A percentile compares a stretch with the other conserved stretches of the same genome.
phyloP scores from a whole-genome alignment of 1,284 basidiomycete genomes.

The Cystobasidium slooffiae region DNA sequence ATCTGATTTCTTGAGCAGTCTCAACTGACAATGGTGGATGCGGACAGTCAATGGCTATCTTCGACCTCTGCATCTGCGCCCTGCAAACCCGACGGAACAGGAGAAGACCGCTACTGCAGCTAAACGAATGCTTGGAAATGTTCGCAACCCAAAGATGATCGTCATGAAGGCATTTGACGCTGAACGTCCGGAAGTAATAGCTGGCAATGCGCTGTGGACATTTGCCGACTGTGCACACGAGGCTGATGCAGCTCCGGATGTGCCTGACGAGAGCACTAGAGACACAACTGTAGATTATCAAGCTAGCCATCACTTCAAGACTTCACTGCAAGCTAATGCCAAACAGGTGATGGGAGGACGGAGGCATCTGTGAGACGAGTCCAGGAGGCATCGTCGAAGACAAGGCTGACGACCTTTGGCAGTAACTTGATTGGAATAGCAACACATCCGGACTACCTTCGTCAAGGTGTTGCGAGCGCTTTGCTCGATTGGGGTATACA shows the following conservation, averaged over 20 bases:
- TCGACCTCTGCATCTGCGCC: constrained; percentile 7
- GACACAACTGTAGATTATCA: background rate
- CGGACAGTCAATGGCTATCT: constrained; percentile 14
- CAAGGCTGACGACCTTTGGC: background rate
- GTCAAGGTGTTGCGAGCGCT: constrained; percentile 34
- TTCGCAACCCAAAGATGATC: background rate
- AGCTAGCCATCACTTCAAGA: constrained; percentile 5
- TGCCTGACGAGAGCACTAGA: constrained; percentile 1
- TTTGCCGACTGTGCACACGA: background rate
- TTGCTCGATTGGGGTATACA: constrained; percentile 31
- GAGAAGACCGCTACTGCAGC: constrained; percentile 14
- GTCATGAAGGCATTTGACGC: constrained; percentile 21
- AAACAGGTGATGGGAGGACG: constrained; percentile 5
- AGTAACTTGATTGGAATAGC: constrained; percentile 22
- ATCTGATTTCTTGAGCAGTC: background rate
- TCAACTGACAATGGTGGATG: background rate
- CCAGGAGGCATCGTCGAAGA: background rate
- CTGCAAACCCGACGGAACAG: constrained; percentile 4
- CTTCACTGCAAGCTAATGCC: background rate
- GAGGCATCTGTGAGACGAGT: background rate
- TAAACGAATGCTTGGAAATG: background rate
- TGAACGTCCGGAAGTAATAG: background rate
- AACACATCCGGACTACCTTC: constrained; percentile 24
- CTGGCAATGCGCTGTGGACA: constrained; percentile 3
- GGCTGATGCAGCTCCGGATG: background rate